These are phyloP conservation scores for Trichoderma orchidacearum DNA, from an alignment of 495 filamentous ascomycete species.

Conservation along the genomic window DNA sequence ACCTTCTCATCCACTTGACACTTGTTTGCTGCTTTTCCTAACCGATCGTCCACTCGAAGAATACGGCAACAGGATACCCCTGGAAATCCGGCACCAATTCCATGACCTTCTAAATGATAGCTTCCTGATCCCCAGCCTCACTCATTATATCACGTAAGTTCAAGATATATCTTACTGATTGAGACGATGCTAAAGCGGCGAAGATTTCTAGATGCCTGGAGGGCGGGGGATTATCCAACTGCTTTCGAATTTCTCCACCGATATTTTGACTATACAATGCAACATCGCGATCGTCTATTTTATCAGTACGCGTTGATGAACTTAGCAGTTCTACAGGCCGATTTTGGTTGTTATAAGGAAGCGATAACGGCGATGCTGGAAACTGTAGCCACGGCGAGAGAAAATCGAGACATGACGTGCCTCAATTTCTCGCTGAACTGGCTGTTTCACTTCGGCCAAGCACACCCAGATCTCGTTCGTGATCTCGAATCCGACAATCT, in stretches of 20 bases:
- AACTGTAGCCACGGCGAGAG: slow-evolving; percentile 77
- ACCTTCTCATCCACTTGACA: not conserved
- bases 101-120: slow-evolving; percentile 51
- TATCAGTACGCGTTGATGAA: slow-evolving; percentile 97
- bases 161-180: slow-evolving; percentile 2
- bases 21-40: not conserved
- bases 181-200: slow-evolving; percentile 1
- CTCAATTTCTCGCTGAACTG: slow-evolving; percentile 93
- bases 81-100: slow-evolving; percentile 50
- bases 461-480: slow-evolving; percentile 63
- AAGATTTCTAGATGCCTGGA: slow-evolving; percentile 85
- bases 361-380: slow-evolving; percentile 90
- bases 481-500: slow-evolving; percentile 57
- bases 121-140: slow-evolving; percentile 52
- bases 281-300: slow-evolving; percentile 63
- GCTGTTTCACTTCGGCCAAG: slow-evolving; percentile 89
- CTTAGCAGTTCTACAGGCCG: slow-evolving; percentile 81
- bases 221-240: slow-evolving; percentile 75
- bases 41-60: not conserved
- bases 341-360: slow-evolving; percentile 85
- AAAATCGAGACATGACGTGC: slow-evolving; percentile 84
- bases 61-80: slow-evolving; percentile 54
- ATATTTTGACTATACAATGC: slow-evolving; percentile 96
- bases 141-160: slow-evolving; percentile 61
- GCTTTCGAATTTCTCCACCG: slow-evolving; percentile 86